Conservation (phyloP, 768 basidiomycete genomes). For the Hortiboletus flavorubellus region DNA sequence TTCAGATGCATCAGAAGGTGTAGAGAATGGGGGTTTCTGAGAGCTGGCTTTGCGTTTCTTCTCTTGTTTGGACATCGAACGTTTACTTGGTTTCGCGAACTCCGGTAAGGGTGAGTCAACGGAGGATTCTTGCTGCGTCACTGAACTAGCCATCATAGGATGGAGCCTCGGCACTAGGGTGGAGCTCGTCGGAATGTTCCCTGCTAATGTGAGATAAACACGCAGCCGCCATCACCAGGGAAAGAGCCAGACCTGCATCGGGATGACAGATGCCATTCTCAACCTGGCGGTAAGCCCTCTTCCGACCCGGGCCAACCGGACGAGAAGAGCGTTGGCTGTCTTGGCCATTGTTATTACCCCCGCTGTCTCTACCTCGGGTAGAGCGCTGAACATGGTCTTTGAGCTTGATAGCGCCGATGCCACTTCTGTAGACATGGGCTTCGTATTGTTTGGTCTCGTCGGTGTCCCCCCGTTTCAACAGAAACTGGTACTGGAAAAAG, state of each 20-base stretch:
- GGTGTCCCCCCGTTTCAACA: background rate
- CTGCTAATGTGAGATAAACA: slow-evolving; percentile 2
- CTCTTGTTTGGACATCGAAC: background rate
- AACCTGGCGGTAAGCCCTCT: background rate
- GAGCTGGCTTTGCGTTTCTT: slow-evolving; percentile 24
- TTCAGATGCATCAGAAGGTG: slow-evolving; percentile 22
- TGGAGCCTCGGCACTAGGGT: background rate
- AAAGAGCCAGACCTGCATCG: slow-evolving; percentile 9
- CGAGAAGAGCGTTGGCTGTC: background rate
- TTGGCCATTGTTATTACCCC: background rate
- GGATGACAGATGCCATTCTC: background rate
- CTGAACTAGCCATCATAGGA: background rate
- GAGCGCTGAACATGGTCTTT: background rate
- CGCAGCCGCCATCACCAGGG: background rate
- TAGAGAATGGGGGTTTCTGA: slow-evolving; percentile 17
- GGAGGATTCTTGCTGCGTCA: background rate
- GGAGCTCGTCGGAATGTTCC: background rate
- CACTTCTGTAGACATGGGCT: background rate
- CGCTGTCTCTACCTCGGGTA: background rate
- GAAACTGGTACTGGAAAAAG: slow-evolving; percentile 23
- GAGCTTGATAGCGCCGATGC: slow-evolving; percentile 8
- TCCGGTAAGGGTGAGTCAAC: background rate
- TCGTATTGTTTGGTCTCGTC: background rate
- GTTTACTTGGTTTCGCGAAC: background rate
- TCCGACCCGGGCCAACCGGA: background rate